phyloP scores from a whole-genome alignment of 106 monocot species.

The Iris macrosiphon region DNA sequence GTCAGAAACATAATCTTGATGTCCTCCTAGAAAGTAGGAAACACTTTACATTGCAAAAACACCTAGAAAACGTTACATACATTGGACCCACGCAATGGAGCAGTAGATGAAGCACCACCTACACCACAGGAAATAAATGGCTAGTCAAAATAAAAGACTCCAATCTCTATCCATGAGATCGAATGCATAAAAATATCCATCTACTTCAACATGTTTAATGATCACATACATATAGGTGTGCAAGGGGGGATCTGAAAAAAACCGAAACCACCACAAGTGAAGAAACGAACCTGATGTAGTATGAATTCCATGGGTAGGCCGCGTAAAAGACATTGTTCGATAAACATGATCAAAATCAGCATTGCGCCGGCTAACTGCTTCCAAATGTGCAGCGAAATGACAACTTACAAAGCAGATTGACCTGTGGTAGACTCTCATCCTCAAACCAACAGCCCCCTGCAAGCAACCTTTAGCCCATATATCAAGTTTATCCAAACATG shows the following conservation, averaged over 20 bases:
- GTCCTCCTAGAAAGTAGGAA: background rate
- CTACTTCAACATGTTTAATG: no score
- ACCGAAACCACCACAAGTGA: background rate
- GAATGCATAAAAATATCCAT: no score
- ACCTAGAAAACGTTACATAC: constrained; percentile 23
- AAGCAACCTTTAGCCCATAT: constrained; percentile 4
- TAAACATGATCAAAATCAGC: constrained; percentile 67
- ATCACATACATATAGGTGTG: no score
- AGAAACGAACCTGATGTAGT: constrained; percentile 32
- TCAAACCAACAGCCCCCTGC: constrained; percentile 69
- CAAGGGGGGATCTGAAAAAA: no score
- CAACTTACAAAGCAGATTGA: constrained; percentile 57
- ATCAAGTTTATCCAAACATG: constrained; percentile 6
- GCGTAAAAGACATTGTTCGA: constrained; percentile 48
- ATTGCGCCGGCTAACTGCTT: constrained; percentile 60
- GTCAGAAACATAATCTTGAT: background rate
- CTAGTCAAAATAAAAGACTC: no score
- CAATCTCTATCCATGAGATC: no score
- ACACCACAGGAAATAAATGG: constrained; percentile 16
- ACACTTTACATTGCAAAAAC: background rate
- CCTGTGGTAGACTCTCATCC: constrained; percentile 68
- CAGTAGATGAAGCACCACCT: constrained; percentile 45
- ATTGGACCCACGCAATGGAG: constrained; percentile 39
- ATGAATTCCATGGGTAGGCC: constrained; percentile 37
- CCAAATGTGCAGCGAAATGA: constrained; percentile 83